Conservation (phyloP, 2,329 filamentous ascomycete genomes). For the Onygenales sp. region DNA sequence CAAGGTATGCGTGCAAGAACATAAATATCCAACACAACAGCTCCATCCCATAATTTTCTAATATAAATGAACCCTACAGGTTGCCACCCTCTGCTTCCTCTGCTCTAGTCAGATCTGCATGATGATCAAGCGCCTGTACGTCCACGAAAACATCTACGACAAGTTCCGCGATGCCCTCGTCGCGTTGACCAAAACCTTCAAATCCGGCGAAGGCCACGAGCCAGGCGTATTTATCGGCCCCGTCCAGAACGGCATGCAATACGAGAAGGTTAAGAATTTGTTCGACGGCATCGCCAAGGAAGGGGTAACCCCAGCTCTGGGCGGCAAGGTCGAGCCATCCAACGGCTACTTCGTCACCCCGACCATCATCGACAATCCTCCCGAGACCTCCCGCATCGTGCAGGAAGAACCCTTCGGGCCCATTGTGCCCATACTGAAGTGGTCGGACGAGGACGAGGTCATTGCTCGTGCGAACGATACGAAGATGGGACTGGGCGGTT, state of each 20-base stretch:
- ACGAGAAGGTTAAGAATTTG: constrained; percentile 44
- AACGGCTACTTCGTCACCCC: constrained; percentile 46
- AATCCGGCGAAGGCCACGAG: constrained; percentile 16
- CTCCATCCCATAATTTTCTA: neutral
- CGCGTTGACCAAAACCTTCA: constrained; percentile 22
- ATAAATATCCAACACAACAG: neutral
- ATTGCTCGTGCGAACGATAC: constrained; percentile 38
- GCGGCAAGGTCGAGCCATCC: constrained; percentile 30
- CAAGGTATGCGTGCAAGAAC: constrained; percentile 17
- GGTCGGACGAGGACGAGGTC: constrained; percentile 41
- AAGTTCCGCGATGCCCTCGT: constrained; percentile 39
- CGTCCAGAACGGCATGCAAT: constrained; percentile 53
- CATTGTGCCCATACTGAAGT: constrained; percentile 51
- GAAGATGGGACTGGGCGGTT: constrained; percentile 43
- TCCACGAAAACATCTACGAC: constrained; percentile 46
- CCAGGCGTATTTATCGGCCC: constrained; percentile 47
- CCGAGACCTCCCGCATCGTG: constrained; percentile 43
- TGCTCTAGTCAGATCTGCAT: constrained; percentile 46
- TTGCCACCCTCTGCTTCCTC: constrained; percentile 16
- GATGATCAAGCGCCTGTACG: constrained; percentile 46
- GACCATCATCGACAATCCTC: constrained; percentile 46
- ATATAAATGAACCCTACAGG: neutral
- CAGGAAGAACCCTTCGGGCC: constrained; percentile 52
- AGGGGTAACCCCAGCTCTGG: constrained; percentile 41
- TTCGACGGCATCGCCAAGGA: constrained; percentile 46